Evolutionary conservation across 129 eudicot genomes (phyloP).

Genomic region (Apium graveolens): DNA sequence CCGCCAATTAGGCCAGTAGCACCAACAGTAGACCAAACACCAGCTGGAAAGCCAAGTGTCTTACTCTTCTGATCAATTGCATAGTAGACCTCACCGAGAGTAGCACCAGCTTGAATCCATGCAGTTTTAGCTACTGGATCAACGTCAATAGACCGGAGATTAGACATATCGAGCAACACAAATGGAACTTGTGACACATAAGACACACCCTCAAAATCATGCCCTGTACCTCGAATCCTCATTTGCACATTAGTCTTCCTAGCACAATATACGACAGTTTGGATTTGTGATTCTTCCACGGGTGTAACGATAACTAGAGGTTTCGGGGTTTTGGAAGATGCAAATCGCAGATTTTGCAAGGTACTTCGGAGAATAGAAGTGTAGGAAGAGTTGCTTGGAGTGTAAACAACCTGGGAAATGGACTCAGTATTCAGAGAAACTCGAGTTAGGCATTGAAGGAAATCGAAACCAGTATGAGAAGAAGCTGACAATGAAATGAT

Average conservation of each 20-base stretch:
- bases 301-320: conserved; percentile 27
- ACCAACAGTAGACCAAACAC: conserved; percentile 6
- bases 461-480: neutral
- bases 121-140: conserved; percentile 11
- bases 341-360: conserved; percentile 19
- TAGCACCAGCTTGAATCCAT: conserved; percentile 17
- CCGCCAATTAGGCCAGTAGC: conserved; percentile 2
- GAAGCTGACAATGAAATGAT: neutral
- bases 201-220: conserved; percentile 24
- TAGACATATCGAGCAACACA: conserved; percentile 22
- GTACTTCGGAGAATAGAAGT: conserved; percentile 5
- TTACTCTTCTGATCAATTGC: conserved; percentile 6
- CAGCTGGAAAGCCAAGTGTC: conserved; percentile 5
- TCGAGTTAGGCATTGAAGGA: conserved; percentile 11
- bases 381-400: conserved; percentile 18
- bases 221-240: conserved; percentile 23
- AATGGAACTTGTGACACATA: conserved; percentile 20
- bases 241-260: neutral
- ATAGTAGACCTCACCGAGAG: conserved; percentile 1
- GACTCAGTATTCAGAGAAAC: neutral
- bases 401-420: conserved; percentile 1
- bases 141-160: conserved; percentile 12
- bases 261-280: conserved; percentile 17
- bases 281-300: conserved; percentile 13
- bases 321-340: conserved; percentile 10